A percentile compares a stretch with the other conserved stretches of the same genome.
phyloP scores from a whole-genome alignment of 768 basidiomycete genomes.

The Porpolomopsis calyptriformis region DNA sequence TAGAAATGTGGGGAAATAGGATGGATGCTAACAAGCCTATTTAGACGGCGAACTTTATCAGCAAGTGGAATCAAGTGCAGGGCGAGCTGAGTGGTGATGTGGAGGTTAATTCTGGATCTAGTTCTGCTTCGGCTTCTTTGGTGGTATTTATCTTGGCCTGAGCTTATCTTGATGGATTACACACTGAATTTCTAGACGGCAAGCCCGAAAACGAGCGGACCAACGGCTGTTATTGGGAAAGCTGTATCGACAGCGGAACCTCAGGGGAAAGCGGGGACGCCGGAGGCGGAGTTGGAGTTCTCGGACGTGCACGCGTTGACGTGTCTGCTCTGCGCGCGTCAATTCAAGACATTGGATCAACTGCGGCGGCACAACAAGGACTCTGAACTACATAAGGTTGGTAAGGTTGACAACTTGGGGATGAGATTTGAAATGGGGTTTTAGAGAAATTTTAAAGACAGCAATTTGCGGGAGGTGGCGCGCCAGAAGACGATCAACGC shows the following conservation, averaged over 20 bases:
- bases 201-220: conserved; percentile 12
- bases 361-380: conserved; percentile 85
- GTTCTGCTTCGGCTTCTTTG: conserved; percentile 18
- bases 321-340: conserved; percentile 85
- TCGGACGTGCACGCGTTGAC: conserved; percentile 64
- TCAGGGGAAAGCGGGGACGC: conserved; percentile 18
- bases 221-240: conserved; percentile 13
- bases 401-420: conserved; percentile 35
- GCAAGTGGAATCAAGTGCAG: conserved; percentile 95
- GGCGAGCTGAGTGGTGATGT: conserved; percentile 60
- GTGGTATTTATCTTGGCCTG: conserved; percentile 24
- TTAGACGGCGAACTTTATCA: conserved; percentile 83
- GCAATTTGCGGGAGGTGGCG: conserved; percentile 60
- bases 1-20: background rate
- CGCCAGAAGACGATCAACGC: conserved; percentile 49
- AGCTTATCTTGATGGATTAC: conserved; percentile 19
- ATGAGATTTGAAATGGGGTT: conserved; percentile 19
- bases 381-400: conserved; percentile 92
- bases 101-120: conserved; percentile 14
- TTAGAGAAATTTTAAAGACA: conserved; percentile 81
- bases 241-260: conserved; percentile 4
- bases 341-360: conserved; percentile 83
- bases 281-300: conserved; percentile 69
- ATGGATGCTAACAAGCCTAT: conserved; percentile 10
- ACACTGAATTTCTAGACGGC: conserved; percentile 20